Conservation (phyloP, 805 yeast genomes). For the Ascoidea tarda region DNA sequence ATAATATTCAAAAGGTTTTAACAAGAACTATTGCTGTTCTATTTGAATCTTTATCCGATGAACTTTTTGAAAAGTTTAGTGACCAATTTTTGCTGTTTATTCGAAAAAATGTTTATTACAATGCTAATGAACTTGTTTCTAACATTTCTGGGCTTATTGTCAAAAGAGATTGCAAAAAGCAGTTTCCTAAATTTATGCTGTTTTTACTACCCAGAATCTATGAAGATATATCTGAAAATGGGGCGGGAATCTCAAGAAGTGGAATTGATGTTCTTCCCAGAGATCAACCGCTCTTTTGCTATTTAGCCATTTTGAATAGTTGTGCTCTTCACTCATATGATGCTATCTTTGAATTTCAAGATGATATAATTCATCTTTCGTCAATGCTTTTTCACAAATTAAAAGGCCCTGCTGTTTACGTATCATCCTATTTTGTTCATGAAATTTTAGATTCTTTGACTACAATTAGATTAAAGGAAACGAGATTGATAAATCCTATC, state of each 20-base stretch:
- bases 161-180: constrained; percentile 39
- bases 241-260: constrained; percentile 65
- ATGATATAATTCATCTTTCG: constrained; percentile 33
- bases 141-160: constrained; percentile 62
- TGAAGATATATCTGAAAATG: constrained; percentile 59
- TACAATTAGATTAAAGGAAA: constrained; percentile 42
- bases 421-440: constrained; percentile 50
- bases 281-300: constrained; percentile 66
- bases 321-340: constrained; percentile 55
- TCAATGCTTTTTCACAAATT: constrained; percentile 30
- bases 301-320: constrained; percentile 55
- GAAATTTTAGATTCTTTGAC: constrained; percentile 53
- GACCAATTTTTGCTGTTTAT: constrained; percentile 38
- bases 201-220: constrained; percentile 37
- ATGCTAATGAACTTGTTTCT: constrained; percentile 51
- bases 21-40: constrained; percentile 32
- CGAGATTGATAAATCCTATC: constrained; percentile 22
- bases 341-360: constrained; percentile 26
- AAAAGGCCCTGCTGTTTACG: constrained; percentile 52
- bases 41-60: constrained; percentile 47
- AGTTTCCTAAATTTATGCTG: constrained; percentile 29
- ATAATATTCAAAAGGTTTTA: constrained; percentile 20
- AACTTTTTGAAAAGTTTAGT: constrained; percentile 27
- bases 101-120: constrained; percentile 39
- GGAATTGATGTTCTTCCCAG: constrained; percentile 57